Evolutionary conservation across 495 filamentous ascomycete genomes (phyloP), one percentile per base, ranked within the genome.

Genomic region (Podospora pseudoanserina): DNA sequence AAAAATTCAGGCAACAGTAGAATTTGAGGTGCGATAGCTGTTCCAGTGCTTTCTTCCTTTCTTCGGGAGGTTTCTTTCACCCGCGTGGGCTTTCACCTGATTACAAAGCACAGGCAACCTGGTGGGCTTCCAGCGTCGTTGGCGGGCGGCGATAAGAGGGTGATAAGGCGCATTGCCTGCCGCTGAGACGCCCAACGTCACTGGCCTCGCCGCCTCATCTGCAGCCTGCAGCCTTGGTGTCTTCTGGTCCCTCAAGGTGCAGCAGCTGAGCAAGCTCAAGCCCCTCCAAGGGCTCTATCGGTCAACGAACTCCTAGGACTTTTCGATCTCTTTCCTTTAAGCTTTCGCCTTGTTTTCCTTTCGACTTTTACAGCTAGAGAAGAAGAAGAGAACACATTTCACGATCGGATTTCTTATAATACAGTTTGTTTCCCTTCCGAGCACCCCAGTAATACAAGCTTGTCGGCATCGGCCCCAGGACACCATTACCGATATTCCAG

Each of bases 171-270:
- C 65, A 23, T 57, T 60, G 54, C 65, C 54, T 60, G 55, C 65
- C 65, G 65, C 65, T 67, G 65, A 67, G 62, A 67, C 55, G 55
- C 55, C 55, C 65, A 61, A 19, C 58, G 63, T 54, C 34, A 23
- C 13, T 5, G 4, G 27, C 28, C 61, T 20, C 20, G n/a, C 49
- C 32, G 61, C 27, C 61, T 20, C 39, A n/a, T 30, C 18, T 59
- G 55, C 63, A 39, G 63, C n/a, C 39, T n/a, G 39, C 49, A 34
- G 30, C 18, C 55, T 23, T 23, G 23, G 23, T 58, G 39, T 18
- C 39, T 11, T 58, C n/a, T n/a, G n/a, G 55, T 5, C n/a, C 23
- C n/a, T 58, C n/a, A 19, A 19, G 23, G 55, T 26, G 55, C 55
- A 58, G 55, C 55, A 58, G n/a, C 19, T 19, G 55, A 20, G 23